A percentile compares a stretch with the other conserved stretches of the same genome.
These are phyloP conservation scores for Monosporascus cannonballus DNA, from an alignment of 2,329 filamentous ascomycete species.

Conservation along the genomic window DNA sequence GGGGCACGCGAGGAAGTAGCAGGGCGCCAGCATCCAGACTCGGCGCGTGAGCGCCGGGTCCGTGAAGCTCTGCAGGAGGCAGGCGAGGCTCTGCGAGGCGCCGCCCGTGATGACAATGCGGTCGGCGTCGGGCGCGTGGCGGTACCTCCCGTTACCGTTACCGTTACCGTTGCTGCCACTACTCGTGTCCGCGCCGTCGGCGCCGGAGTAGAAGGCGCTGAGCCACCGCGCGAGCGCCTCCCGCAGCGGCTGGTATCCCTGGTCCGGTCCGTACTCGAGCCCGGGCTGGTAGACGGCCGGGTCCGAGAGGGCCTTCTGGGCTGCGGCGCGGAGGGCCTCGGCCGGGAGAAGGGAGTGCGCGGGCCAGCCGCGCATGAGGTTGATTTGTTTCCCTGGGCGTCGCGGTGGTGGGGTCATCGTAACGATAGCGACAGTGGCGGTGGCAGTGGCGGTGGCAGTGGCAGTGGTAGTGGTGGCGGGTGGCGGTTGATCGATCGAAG, in stretches of 20 bases:
- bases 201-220: constrained; percentile 47
- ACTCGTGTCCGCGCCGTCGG: constrained; percentile 13
- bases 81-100: constrained; percentile 76
- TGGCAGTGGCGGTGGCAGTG: not conserved
- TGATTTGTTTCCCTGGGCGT: constrained; percentile 42
- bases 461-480: not conserved
- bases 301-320: constrained; percentile 55
- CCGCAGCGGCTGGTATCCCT: constrained; percentile 66
- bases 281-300: constrained; percentile 52
- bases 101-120: constrained; percentile 80
- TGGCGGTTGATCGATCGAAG: not conserved
- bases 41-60: constrained; percentile 69
- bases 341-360: constrained; percentile 57
- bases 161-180: constrained; percentile 18
- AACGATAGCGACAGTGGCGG: not conserved
- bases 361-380: constrained; percentile 66
- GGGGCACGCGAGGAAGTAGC: constrained; percentile 78
- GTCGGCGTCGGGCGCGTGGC: constrained; percentile 32
- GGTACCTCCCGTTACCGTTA: constrained; percentile 4
- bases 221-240: constrained; percentile 67
- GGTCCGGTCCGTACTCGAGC: constrained; percentile 75
- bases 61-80: constrained; percentile 71
- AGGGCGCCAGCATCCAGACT: constrained; percentile 76
- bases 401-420: not conserved
- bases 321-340: constrained; percentile 53